Evolutionary conservation across 176 grass and related monocot species (phyloP).

Genomic region (Zoysia japonica): DNA sequence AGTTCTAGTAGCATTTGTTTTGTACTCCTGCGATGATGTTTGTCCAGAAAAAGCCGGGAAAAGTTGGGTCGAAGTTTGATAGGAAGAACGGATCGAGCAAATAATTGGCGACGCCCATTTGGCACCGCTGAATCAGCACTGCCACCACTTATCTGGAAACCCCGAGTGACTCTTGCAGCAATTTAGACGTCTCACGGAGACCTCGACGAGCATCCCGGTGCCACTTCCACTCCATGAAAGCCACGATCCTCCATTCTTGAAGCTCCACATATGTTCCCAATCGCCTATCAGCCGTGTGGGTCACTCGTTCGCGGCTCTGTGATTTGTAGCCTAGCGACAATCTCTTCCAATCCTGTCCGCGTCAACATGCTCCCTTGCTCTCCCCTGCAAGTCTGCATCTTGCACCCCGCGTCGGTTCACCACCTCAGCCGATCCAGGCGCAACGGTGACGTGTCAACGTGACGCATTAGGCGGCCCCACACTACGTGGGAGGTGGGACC

Average conservation of each 20-base stretch:
- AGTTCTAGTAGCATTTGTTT: not conserved
- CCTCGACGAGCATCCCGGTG: not conserved
- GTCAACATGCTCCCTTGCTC: not conserved
- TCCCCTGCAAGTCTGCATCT: not conserved
- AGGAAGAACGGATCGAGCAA: not conserved
- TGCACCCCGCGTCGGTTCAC: not conserved
- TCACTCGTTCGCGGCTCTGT: not conserved
- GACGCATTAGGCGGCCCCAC: not conserved
- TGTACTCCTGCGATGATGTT: not conserved
- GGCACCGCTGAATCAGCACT: not conserved
- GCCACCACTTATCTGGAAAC: not conserved
- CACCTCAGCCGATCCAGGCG: not conserved
- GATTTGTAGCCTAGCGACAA: not conserved
- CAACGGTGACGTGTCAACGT: not conserved
- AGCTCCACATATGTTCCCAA: not conserved
- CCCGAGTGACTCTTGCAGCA: not conserved
- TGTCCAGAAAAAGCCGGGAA: not conserved
- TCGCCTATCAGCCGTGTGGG: constrained; percentile 30
- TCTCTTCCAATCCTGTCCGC: not conserved
- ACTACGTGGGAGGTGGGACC: not conserved
- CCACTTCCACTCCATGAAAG: not conserved
- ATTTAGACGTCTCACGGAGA: not conserved
- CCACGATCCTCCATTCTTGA: not conserved
- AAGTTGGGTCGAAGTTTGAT: not conserved
- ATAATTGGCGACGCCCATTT: not conserved